Base-by-base conservation (phyloP, 202 grass and related monocot species). In the Elaeis oleifera region DNA sequence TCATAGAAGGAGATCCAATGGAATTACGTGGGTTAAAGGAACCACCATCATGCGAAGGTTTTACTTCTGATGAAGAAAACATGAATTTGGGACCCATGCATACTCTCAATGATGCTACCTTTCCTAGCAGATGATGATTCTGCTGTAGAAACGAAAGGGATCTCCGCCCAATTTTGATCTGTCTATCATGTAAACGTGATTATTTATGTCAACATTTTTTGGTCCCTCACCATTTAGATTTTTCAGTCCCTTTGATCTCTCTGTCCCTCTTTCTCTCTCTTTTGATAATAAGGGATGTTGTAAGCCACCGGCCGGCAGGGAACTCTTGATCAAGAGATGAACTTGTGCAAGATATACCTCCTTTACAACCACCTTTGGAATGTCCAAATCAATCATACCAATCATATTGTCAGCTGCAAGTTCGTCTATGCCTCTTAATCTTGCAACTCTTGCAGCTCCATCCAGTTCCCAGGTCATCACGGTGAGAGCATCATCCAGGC, bases 361-460 rank as follows among this genome's bases (percentile, higher is more conserved):
- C 62, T 50, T 88, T 54, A 96, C 72, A 58, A 84, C 51, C 57
- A 85, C 90, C 68, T 48, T 77, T 67, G 90, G 90, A 65, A 96
- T 83, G 64, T 90, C 84, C 27, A 88, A 80, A 21, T 20, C 76
- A 51, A 74, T 95, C 19, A 81, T 64, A 84, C 70, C 70, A 57
- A 48, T 85, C 52, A 87, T 71, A 80, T 96, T 96, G 48, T 96
- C 90, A 65, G 80, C 87, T 18, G 90, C 90, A 59, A 90, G 81
- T 76, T 96, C 90, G 7, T 54, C 28, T 24, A 18, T 5, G 1
- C 80, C 79, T 65, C 65, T 68, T 24, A 59, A 51, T 31, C 48
- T 65, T 71, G 78, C 76, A 48, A 85, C 59, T 84, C 81, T 96
- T 58, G 66, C 61, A 54, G 83, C 78, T 70, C 75, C 76, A 59